phyloP scores from a whole-genome alignment of 2,329 filamentous ascomycete genomes.

The Aspergillus uvarum region DNA sequence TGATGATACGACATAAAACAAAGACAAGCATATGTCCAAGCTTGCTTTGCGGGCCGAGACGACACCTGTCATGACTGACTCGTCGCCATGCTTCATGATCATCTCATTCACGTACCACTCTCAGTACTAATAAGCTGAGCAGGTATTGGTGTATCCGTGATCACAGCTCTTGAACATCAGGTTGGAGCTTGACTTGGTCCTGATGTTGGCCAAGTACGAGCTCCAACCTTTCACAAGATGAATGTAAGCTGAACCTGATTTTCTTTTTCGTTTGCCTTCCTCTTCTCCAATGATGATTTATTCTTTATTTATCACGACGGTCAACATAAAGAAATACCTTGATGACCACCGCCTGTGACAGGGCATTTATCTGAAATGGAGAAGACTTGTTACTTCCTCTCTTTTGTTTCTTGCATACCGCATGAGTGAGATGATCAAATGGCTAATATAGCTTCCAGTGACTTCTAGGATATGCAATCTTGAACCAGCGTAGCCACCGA shows the following conservation, averaged over 20 bases:
- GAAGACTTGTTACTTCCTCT: constrained; percentile 2
- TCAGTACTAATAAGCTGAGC: constrained; percentile 25
- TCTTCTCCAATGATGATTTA: constrained; percentile 64
- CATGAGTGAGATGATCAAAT: constrained; percentile 7
- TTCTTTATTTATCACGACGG: constrained; percentile 73
- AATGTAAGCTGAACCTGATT: constrained; percentile 21
- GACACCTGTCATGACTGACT: constrained; percentile 54
- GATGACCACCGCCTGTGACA: constrained; percentile 79
- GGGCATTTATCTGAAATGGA: constrained; percentile 50
- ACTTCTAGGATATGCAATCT: background rate
- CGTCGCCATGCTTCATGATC: constrained; percentile 28
- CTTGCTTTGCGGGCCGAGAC: constrained; percentile 50
- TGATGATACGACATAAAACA: constrained; percentile 82
- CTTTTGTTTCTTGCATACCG: background rate
- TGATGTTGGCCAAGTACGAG: background rate
- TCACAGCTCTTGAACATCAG: background rate
- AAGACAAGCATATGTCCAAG: constrained; percentile 99
- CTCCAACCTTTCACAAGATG: background rate
- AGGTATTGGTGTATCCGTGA: background rate
- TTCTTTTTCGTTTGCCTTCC: constrained; percentile 7
- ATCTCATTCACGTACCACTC: constrained; percentile 17
- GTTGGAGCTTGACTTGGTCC: background rate
- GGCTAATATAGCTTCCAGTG: constrained; percentile 11
- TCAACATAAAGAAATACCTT: constrained; percentile 73
- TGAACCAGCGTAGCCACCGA: background rate